Evolutionary conservation across 2,329 filamentous ascomycete genomes (phyloP), one percentile per base, ranked within the genome.

Genomic region (Colletotrichum tanaceti): DNA sequence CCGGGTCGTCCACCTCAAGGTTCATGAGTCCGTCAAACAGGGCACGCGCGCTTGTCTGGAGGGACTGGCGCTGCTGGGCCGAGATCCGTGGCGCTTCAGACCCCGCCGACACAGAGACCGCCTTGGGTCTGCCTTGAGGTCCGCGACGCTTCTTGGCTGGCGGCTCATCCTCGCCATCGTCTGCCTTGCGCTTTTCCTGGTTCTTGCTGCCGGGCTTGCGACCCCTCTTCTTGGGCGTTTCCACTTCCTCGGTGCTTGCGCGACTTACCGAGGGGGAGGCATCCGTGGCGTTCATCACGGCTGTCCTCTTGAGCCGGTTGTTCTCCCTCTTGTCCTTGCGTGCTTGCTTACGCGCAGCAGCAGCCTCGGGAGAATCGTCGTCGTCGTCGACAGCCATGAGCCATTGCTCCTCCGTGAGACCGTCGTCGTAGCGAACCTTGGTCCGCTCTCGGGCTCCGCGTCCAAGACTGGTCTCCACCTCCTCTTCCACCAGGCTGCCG

Each of bases 391-490:
- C 95, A 62, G 96, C 96, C 84, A 97, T 95, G 59, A 98, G 87
- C 96, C 96, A 99, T 80, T 99, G 97, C 82, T 99, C 96, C 81
- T 99, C 97, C 0, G 96, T 98, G 38, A 99, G 89, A 60, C 97
- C 96, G 76, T 99, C 96, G 75, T 99, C 96, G 74, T 99, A 99
- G 79, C 92, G 92, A 75, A 98, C 94, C 76, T 93, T 91, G 73
- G 94, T 98, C 70, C 97, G 91, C 81, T 99, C 96, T 83, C 96
- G 92, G 71, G 95, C 95, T 74, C 96, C 96, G 79, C 96, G 94
- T 69, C 96, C 96, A 39, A 90, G 83, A 32, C 90, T 83, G 39
- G 90, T 85, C 72, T 96, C 93, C 22, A 90, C 87, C 73, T 97
- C 93, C 73, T 97, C 93, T 0, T 89, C 85, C 18, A 93, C 89